Evolutionary conservation across 2,329 filamentous ascomycete genomes (phyloP).

Genomic region (Venturiaceae sp.): DNA sequence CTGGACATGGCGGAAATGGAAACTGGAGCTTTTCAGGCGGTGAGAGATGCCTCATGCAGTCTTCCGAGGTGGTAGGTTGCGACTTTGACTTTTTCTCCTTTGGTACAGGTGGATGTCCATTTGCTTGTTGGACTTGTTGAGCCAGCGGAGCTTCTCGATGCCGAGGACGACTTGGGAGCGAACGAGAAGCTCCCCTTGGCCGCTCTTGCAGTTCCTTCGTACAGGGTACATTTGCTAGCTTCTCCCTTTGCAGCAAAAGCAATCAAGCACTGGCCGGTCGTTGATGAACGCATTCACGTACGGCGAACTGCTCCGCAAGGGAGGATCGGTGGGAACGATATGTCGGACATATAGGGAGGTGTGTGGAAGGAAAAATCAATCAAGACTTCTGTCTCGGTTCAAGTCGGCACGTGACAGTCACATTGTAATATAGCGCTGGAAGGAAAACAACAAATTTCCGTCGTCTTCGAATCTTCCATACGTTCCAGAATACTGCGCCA

Average conservation of each 20-base stretch:
- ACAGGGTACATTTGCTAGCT: not conserved
- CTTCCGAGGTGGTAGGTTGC: not conserved
- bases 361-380: not conserved
- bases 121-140: not conserved
- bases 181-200: not conserved
- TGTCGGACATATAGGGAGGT: not conserved
- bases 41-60: not conserved
- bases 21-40: not conserved
- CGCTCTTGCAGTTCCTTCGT: not conserved
- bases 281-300: not conserved
- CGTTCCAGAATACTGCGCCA: not conserved
- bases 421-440: not conserved
- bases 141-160: not conserved
- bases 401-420: not conserved
- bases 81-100: not conserved
- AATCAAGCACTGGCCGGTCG: not conserved
- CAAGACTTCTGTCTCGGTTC: too few species aligned
- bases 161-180: not conserved
- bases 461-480: not conserved
- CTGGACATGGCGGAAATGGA: not conserved
- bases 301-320: not conserved
- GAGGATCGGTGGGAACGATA: not conserved
- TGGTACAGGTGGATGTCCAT: not conserved
- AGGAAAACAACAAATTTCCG: not conserved
- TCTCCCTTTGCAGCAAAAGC: slow-evolving; percentile 2